phyloP scores from a whole-genome alignment of 2,329 filamentous ascomycete species.

The Colletotrichum euphorbiae region DNA sequence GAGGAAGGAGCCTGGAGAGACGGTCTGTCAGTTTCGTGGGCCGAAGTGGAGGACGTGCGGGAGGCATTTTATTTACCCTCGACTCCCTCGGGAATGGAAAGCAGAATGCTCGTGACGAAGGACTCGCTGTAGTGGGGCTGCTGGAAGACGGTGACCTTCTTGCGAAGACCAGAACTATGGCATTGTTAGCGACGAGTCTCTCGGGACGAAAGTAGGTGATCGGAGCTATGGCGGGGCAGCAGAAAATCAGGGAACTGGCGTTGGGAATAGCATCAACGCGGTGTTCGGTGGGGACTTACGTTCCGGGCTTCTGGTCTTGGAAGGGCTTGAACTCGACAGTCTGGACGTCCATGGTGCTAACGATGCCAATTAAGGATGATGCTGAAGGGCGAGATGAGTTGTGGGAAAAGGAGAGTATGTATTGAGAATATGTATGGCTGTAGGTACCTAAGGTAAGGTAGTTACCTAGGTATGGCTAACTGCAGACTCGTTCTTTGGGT shows the following conservation, averaged over 20 bases:
- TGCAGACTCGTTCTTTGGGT: too few species aligned
- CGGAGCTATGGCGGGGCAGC: constrained; percentile 36
- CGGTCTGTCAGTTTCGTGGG: constrained; percentile 17
- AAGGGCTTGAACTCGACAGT: constrained; percentile 88
- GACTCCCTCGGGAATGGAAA: constrained; percentile 95
- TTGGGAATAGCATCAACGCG: constrained; percentile 45
- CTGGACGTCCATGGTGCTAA: constrained; percentile 73
- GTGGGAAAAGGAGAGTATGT: constrained; percentile 40
- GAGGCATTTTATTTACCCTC: constrained; percentile 67
- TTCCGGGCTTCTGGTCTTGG: constrained; percentile 98
- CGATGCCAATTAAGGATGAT: constrained; percentile 29
- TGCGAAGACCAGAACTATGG: constrained; percentile 91
- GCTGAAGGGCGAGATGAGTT: constrained; percentile 28
- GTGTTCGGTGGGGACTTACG: constrained; percentile 73
- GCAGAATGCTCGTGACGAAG: constrained; percentile 92
- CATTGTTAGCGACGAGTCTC: constrained; percentile 22
- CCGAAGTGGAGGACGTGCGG: too few species aligned
- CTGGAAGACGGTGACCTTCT: constrained; percentile 99
- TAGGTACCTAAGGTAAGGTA: too few species aligned
- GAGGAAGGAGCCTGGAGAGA: constrained; percentile 74
- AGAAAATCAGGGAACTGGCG: constrained; percentile 38
- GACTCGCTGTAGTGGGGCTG: constrained; percentile 95
- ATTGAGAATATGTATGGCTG: constrained; percentile 29
- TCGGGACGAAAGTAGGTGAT: background rate
- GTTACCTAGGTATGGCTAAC: constrained; percentile 25